phyloP scores from a whole-genome alignment of 2,329 filamentous ascomycete species.

The Alternaria burnsii region DNA sequence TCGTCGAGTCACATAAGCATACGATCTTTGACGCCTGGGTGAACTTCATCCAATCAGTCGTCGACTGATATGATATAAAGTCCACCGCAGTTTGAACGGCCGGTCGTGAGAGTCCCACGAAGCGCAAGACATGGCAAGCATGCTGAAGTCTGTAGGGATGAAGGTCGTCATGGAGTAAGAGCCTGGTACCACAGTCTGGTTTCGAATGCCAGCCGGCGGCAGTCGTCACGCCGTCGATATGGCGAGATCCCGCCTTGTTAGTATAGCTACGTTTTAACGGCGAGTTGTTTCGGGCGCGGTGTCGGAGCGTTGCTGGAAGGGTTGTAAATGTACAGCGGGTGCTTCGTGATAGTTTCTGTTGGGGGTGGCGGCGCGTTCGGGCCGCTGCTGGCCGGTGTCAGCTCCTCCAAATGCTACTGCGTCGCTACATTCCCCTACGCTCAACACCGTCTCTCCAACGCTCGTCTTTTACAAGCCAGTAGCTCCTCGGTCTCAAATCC shows the following conservation, averaged over 20 bases:
- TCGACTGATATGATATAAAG: not conserved
- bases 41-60: not conserved
- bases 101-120: not conserved
- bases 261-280: not conserved
- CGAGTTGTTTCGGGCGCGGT: not conserved
- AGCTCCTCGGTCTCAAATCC: not conserved
- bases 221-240: not conserved
- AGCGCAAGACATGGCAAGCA: not conserved
- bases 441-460: not conserved
- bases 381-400: constrained; percentile 1
- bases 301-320: not conserved
- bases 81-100: not conserved
- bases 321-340: not conserved
- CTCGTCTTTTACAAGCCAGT: not conserved
- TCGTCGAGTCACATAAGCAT: not conserved
- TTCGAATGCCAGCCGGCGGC: not conserved
- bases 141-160: not conserved
- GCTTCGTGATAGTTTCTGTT: not conserved
- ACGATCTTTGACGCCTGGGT: not conserved
- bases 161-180: not conserved
- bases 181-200: not conserved
- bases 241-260: not conserved
- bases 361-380: not conserved
- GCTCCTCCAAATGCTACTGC: not conserved
- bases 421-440: not conserved